Conservation (phyloP, 2,329 filamentous ascomycete genomes). For the Geosmithia putterillii region DNA sequence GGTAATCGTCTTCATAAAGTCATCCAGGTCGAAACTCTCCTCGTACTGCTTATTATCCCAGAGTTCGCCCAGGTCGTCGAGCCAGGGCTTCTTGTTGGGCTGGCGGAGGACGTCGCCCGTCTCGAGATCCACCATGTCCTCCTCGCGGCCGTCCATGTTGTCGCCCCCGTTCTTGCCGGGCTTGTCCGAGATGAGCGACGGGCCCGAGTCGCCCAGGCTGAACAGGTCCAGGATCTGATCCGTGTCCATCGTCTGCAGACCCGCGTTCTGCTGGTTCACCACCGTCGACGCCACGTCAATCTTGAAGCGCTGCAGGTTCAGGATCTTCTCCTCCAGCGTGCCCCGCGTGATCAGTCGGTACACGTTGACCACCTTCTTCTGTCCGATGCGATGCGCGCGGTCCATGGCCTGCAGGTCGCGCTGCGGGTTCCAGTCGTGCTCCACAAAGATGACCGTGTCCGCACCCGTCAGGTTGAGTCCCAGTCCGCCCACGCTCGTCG, state of each 20-base stretch:
- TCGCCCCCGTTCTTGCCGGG: constrained; percentile 32
- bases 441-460: constrained; percentile 97
- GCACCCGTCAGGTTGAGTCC: constrained; percentile 93
- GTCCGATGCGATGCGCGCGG: constrained; percentile 90
- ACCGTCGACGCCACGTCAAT: constrained; percentile 97
- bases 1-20: constrained; percentile 91
- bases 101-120: constrained; percentile 79
- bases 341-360: constrained; percentile 93
- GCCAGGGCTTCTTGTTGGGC: constrained; percentile 90
- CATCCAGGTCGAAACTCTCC: constrained; percentile 93
- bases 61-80: constrained; percentile 88
- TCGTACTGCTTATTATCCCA: constrained; percentile 98
- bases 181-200: constrained; percentile 51
- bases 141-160: constrained; percentile 50
- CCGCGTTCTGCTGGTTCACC: constrained; percentile 97
- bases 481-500: constrained; percentile 87
- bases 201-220: constrained; percentile 71
- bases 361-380: constrained; percentile 99
- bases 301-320: constrained; percentile 97
- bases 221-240: constrained; percentile 97
- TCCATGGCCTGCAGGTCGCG: constrained; percentile 99
- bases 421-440: constrained; percentile 99
- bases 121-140: constrained; percentile 87
- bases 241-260: constrained; percentile 90
- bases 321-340: constrained; percentile 95